Evolutionary conservation across 169 alveolate genomes (phyloP).

Genomic region (Plasmodium adleri): DNA sequence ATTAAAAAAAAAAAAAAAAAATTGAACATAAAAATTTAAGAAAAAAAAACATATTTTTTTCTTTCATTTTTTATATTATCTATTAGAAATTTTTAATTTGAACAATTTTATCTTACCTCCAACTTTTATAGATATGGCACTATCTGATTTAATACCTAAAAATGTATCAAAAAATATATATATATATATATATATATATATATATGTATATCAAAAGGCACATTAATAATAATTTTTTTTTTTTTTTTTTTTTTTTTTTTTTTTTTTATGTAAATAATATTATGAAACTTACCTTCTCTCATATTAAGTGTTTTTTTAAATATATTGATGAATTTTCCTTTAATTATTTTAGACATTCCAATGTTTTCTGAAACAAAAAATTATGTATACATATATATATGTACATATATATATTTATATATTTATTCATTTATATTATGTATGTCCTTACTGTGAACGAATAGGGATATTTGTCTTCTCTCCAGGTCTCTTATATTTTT

Average conservation of each 20-base stretch:
- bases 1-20: constrained; percentile 12
- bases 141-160: constrained; percentile 42
- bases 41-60: not conserved
- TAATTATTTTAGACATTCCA: constrained; percentile 21
- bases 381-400: not conserved
- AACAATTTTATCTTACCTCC: constrained; percentile 26
- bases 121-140: constrained; percentile 58
- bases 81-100: not conserved
- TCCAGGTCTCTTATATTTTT: constrained; percentile 40
- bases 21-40: not conserved
- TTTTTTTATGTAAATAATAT: not conserved
- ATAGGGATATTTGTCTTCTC: constrained; percentile 25
- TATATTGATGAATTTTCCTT: constrained; percentile 35
- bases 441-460: constrained; percentile 30
- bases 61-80: not conserved
- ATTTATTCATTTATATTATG: not conserved
- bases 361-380: constrained; percentile 27
- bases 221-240: not conserved
- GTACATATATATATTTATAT: not conserved
- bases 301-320: constrained; percentile 19
- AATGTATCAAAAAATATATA: not conserved
- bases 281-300: constrained; percentile 24
- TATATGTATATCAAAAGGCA: not conserved
- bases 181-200: not conserved
- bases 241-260: not conserved